Conservation (phyloP, 176 grass and related monocot genomes). For the Paspalum notatum region DNA sequence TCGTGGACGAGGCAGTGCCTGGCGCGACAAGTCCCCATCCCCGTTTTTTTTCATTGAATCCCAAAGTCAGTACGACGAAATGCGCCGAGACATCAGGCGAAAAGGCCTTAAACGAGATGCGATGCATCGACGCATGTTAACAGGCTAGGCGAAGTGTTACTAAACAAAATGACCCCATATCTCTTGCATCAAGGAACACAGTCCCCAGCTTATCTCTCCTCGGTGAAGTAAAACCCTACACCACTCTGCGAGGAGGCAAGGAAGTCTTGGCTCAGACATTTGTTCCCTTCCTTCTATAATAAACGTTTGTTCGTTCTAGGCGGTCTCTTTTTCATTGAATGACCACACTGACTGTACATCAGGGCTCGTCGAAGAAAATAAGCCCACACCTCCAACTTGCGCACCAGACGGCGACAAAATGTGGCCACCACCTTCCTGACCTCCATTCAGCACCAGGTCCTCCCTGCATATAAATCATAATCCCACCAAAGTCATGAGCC, state of each 20-base stretch:
- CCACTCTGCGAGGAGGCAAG: slow-evolving; percentile 39
- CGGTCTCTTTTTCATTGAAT: slow-evolving; percentile 64
- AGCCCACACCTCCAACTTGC: slow-evolving; percentile 40
- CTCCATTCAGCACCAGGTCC: slow-evolving; percentile 52
- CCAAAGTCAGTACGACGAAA: not conserved
- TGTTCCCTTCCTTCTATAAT: slow-evolving; percentile 39
- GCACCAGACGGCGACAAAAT: slow-evolving; percentile 40
- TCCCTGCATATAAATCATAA: slow-evolving; percentile 46
- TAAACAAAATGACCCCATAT: slow-evolving; percentile 42
- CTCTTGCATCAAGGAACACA: slow-evolving; percentile 48
- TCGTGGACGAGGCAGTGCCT: not conserved
- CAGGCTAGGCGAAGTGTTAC: slow-evolving; percentile 28
- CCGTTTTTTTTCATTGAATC: slow-evolving; percentile 37
- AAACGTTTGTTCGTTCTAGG: slow-evolving; percentile 33
- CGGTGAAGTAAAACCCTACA: slow-evolving; percentile 19
- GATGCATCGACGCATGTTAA: slow-evolving; percentile 30
- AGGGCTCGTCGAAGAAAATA: slow-evolving; percentile 72
- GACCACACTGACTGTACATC: slow-evolving; percentile 83
- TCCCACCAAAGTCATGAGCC: slow-evolving; percentile 9
- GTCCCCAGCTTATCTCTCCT: slow-evolving; percentile 43
- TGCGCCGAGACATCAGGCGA: slow-evolving; percentile 21
- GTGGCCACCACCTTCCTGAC: slow-evolving; percentile 41
- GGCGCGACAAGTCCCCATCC: not conserved
- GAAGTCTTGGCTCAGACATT: slow-evolving; percentile 34
- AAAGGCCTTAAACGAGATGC: slow-evolving; percentile 15